phyloP scores from a whole-genome alignment of 768 basidiomycete genomes.

The Kwoniella botswanensis region DNA sequence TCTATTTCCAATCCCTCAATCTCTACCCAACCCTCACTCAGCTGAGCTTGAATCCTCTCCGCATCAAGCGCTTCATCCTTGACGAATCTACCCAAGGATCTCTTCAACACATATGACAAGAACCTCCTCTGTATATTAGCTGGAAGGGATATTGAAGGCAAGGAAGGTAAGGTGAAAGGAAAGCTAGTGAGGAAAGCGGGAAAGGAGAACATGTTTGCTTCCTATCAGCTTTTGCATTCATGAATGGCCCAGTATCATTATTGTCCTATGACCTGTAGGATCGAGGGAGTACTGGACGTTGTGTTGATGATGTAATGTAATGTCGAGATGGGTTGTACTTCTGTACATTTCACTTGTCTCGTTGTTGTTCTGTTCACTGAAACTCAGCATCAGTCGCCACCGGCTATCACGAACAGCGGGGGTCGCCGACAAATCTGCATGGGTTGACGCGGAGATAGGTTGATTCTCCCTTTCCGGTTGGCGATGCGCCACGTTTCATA shows the following conservation, averaged over 20 bases:
- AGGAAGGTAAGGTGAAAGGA: slow-evolving; percentile 45
- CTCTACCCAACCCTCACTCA: slow-evolving; percentile 87
- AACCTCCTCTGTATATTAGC: slow-evolving; percentile 79
- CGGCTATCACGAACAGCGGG: neutral
- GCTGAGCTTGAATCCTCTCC: slow-evolving; percentile 85
- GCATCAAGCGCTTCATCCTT: slow-evolving; percentile 87
- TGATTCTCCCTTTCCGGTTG: neutral
- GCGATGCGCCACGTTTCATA: neutral
- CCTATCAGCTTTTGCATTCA: neutral
- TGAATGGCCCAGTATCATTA: no score
- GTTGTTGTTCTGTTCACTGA: neutral
- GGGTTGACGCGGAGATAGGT: neutral
- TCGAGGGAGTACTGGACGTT: no score
- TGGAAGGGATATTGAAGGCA: slow-evolving; percentile 59
- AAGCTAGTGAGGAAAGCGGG: slow-evolving; percentile 45
- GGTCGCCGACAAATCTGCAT: neutral
- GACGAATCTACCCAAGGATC: slow-evolving; percentile 79
- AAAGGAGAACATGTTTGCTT: slow-evolving; percentile 40
- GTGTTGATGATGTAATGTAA: no score
- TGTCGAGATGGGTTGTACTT: no score
- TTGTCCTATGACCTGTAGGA: no score
- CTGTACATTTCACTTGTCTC: neutral
- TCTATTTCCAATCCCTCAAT: slow-evolving; percentile 82
- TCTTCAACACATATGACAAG: slow-evolving; percentile 84
- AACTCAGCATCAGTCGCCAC: slow-evolving; percentile 7